Percentiles rank a stretch among this genome's conserved stretches.
Evolutionary conservation across 2,329 filamentous ascomycete species (phyloP).

Genomic region (Akanthomyces uredinophilus): DNA sequence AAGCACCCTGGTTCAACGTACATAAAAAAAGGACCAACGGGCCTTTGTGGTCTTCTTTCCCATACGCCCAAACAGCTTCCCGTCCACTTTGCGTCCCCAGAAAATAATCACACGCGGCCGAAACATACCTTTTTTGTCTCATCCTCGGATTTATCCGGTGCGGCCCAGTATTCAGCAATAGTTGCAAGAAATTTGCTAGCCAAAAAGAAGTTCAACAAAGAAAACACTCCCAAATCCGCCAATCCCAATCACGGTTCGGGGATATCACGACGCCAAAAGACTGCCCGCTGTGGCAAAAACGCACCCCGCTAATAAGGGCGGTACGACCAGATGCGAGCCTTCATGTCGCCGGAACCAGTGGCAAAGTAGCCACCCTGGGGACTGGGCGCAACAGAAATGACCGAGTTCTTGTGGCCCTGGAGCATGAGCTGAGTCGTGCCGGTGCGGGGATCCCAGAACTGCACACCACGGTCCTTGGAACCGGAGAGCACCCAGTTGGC

Average conservation of each 20-base stretch:
- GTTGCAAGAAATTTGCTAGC: conserved; percentile 4
- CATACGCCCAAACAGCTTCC: conserved; percentile 3
- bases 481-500: conserved; percentile 94
- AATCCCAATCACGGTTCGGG: neutral
- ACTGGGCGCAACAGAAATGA: conserved; percentile 94
- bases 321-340: conserved; percentile 95
- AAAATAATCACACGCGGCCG: neutral
- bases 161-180: conserved; percentile 1
- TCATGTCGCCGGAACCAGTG: conserved; percentile 95
- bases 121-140: neutral
- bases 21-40: neutral
- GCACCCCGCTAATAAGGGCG: conserved; percentile 37
- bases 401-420: conserved; percentile 97
- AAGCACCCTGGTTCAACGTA: neutral
- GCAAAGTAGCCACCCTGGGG: conserved; percentile 85
- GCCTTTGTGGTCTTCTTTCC: neutral
- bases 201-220: conserved; percentile 2
- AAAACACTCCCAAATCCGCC: conserved; percentile 7
- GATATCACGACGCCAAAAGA: conserved; percentile 6
- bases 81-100: neutral
- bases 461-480: conserved; percentile 93
- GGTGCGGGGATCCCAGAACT: conserved; percentile 96
- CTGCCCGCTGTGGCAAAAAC: neutral
- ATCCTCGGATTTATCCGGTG: neutral
- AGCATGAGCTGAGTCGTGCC: conserved; percentile 96